phyloP scores from a whole-genome alignment of 2,329 filamentous ascomycete genomes.

The Cladosporium sp. region DNA sequence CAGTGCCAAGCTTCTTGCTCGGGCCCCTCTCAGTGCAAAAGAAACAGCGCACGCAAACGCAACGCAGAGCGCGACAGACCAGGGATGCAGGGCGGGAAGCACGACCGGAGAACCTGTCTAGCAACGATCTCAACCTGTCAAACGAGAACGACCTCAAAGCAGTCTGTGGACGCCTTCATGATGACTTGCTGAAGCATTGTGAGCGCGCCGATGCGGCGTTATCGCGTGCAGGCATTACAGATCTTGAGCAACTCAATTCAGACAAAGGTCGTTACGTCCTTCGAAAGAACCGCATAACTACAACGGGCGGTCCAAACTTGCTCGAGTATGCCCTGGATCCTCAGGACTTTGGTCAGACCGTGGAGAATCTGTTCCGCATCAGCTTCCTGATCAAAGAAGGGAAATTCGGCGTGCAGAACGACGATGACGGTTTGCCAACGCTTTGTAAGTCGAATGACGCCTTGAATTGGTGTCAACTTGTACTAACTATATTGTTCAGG shows the following conservation, averaged over 20 bases:
- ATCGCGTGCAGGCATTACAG: slow-evolving; percentile 22
- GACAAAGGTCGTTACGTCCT: slow-evolving; percentile 49
- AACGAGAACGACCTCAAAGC: slow-evolving; percentile 77
- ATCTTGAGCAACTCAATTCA: slow-evolving; percentile 37
- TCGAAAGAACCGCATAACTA: slow-evolving; percentile 64
- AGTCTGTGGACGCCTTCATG: slow-evolving; percentile 74
- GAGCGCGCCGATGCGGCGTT: slow-evolving; percentile 30
- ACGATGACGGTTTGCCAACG: slow-evolving; percentile 73
- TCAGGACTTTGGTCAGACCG: slow-evolving; percentile 84
- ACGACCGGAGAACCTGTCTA: slow-evolving; percentile 73
- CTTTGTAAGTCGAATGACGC: slow-evolving; percentile 62
- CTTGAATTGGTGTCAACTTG: neutral
- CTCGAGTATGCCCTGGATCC: slow-evolving; percentile 91
- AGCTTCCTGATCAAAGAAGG: slow-evolving; percentile 92
- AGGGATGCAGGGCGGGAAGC: slow-evolving; percentile 67
- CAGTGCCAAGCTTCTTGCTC: slow-evolving; percentile 79
- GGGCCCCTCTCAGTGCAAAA: slow-evolving; percentile 89
- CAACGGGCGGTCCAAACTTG: slow-evolving; percentile 71
- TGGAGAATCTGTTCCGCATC: slow-evolving; percentile 96
- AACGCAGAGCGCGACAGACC: slow-evolving; percentile 70
- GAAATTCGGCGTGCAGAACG: slow-evolving; percentile 69
- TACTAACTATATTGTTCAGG: slow-evolving; percentile 36
- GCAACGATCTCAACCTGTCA: slow-evolving; percentile 71
- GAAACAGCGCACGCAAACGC: slow-evolving; percentile 68
- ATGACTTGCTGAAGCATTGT: slow-evolving; percentile 54